Evolutionary conservation across 208 protist genomes (phyloP).

Genomic region (Wallacemonas rigidus): DNA sequence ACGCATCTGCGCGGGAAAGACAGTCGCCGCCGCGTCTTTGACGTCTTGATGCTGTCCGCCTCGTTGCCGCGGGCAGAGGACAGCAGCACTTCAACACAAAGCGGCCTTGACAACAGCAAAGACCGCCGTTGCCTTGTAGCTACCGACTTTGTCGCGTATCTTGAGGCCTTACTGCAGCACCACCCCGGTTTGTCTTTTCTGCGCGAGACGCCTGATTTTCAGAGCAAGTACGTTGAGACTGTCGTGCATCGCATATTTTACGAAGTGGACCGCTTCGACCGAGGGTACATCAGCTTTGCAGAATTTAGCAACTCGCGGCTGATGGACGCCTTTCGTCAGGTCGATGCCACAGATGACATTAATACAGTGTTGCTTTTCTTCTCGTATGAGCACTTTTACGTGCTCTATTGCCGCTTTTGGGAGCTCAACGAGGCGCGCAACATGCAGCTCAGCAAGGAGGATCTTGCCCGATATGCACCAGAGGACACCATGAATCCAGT

Average conservation of each 20-base stretch:
- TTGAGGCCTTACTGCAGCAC: slow-evolving; percentile 74
- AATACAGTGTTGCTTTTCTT: slow-evolving; percentile 95
- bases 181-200: slow-evolving; percentile 95
- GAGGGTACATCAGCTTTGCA: slow-evolving; percentile 71
- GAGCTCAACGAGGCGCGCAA: slow-evolving; percentile 97
- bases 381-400: slow-evolving; percentile 99
- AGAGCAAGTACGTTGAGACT: slow-evolving; percentile 94
- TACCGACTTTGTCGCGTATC: slow-evolving; percentile 78
- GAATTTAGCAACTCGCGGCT: slow-evolving; percentile 82
- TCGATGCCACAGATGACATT: slow-evolving; percentile 89
- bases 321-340: slow-evolving; percentile 75
- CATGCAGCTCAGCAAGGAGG: slow-evolving; percentile 82
- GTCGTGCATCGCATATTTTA: slow-evolving; percentile 97
- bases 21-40: slow-evolving; percentile 76
- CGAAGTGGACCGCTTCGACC: slow-evolving; percentile 85
- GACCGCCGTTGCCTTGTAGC: slow-evolving; percentile 50
- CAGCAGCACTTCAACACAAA: background rate
- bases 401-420: slow-evolving; percentile 99
- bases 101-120: slow-evolving; percentile 4
- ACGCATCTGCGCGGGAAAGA: slow-evolving; percentile 63
- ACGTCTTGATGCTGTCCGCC: slow-evolving; percentile 75
- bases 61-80: slow-evolving; percentile 3
- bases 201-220: slow-evolving; percentile 93
- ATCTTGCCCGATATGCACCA: slow-evolving; percentile 87
- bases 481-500: slow-evolving; percentile 78